Evolutionary conservation across 2,329 filamentous ascomycete species (phyloP), one percentile per base, ranked within the genome.

Genomic region (Myriosclerotinia duriaeana): DNA sequence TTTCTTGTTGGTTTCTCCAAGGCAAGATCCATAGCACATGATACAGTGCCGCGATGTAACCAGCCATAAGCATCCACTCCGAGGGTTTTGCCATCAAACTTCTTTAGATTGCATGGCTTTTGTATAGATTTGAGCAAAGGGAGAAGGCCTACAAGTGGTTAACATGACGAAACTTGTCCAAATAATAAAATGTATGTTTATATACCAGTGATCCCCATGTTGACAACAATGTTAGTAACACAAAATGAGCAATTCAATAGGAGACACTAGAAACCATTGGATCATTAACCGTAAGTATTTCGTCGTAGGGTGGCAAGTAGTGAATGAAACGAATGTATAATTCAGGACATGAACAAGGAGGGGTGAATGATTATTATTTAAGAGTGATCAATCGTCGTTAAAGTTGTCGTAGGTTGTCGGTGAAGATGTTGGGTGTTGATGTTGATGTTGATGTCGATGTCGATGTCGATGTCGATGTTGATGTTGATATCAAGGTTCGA

Each of bases 61-160:
- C 96, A 99, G 77, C 94, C 95, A 83, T 99, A 99, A 66, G 91
- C 94, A 78, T 99, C 95, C 46, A 99, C 89, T n/a, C 91, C 96
- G 56, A 99, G 85, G 1, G 90, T 96, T 79, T 96, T 89, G 62
- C 94, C 95, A 15, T 85, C 81, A 78, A 91, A 97, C 75, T 93
- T 93, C 77, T 93, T 96, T 68, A 99, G 83, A 72, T 92, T 90
- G 61, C 87, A 90, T 75, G 91, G 90, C 75, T 91, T 93, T 68
- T 99, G 95, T 65, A 99, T 98, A 55, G 95, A 98, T 79, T 98
- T 98, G 69, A 99, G 87, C 68, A 98, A 84, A 48, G 92, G 92
- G 44, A 98, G 84, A 64, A 99, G 86, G 54, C 95, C 94, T 93
- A 66, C 42, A 60, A 48, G 54, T 48, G 62, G 64, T 78, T 53